Evolutionary conservation across 192 early-diverging fungal genomes (phyloP), one percentile per base, ranked within the genome.

Genomic region (Coemansia guatemalensis): DNA sequence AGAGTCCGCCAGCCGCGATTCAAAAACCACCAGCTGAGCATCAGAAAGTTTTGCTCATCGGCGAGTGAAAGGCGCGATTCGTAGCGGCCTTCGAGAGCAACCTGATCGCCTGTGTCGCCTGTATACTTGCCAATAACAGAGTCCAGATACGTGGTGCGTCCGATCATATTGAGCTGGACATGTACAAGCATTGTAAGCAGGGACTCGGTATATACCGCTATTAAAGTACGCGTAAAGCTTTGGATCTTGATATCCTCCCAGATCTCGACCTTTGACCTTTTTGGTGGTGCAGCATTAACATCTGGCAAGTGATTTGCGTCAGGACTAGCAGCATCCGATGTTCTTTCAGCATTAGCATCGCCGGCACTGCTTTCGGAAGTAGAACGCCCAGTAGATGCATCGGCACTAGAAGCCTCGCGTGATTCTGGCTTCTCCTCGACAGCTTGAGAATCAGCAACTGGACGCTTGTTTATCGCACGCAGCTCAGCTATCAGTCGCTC

Each of bases 241-340:
- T 86, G 82, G 17, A 91, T 56, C 80, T 98, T 98, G 62, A 98
- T 84, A 53, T 94, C 89, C 48, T 92, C 87, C 95, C 95, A 98
- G 74, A 95, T 71, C 48, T 89, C 84, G 20, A 87, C 73, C 64
- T 90, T 91, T 24, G 83, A 68, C 48, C 85, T 82, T 52, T 72
- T 82, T 5, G 56, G 41, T 18, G 50, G 56, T 24, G 60, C 61
- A 1, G 30, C 32, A 14, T 25, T 41, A 20, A 24, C 30, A 4
- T 18, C 32, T 20, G 30, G 32, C 44, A 39, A 39, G 35, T 39
- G 35, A 39, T 39, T 39, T 11, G 32, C 53, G 24, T 14, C 56
- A 5, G 41, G 20, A 1, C 32, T 22, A n/a, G 53, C 12, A 4
- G 51, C 50, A 20, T 27, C 23, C 14, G 33, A 12, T 21, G 51